Evolutionary conservation across 2,329 filamentous ascomycete genomes (phyloP).

Genomic region (Incumbomyces lentus): DNA sequence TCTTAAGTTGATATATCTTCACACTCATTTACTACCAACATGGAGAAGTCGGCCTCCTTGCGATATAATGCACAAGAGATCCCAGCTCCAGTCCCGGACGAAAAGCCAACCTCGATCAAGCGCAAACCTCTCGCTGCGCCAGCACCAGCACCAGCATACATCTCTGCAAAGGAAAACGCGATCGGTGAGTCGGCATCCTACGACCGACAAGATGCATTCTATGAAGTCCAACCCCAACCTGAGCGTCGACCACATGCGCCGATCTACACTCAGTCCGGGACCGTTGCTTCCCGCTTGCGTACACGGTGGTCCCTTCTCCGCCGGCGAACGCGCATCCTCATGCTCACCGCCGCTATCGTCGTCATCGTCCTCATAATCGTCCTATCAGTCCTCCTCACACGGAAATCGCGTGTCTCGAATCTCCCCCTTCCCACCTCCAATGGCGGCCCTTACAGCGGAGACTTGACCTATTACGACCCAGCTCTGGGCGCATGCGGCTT

Average conservation of each 20-base stretch:
- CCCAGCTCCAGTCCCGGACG: not conserved
- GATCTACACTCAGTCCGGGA: too few relatives aligned
- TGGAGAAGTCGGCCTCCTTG: not conserved
- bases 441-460: conserved; percentile 47
- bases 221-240: not conserved
- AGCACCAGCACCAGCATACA: not conserved
- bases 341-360: conserved; percentile 12
- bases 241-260: not conserved
- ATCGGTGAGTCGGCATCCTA: not conserved
- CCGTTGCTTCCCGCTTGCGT: conserved; percentile 4
- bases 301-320: conserved; percentile 12
- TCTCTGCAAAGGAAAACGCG: not conserved
- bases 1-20: too few relatives aligned
- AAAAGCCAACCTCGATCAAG: not conserved
- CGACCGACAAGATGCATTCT: not conserved
- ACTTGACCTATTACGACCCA: conserved; percentile 60
- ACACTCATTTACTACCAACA: not conserved
- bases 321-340: conserved; percentile 12
- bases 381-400: conserved; percentile 15
- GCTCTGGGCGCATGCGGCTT: conserved; percentile 60
- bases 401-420: conserved; percentile 23
- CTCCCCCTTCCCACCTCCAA: conserved; percentile 42
- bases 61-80: not conserved
- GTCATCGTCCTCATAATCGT: conserved; percentile 17
- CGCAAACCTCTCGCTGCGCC: conserved; percentile 3